Evolutionary conservation across 2,329 filamentous ascomycete genomes (phyloP).

Genomic region (Hypoxylon sp.): DNA sequence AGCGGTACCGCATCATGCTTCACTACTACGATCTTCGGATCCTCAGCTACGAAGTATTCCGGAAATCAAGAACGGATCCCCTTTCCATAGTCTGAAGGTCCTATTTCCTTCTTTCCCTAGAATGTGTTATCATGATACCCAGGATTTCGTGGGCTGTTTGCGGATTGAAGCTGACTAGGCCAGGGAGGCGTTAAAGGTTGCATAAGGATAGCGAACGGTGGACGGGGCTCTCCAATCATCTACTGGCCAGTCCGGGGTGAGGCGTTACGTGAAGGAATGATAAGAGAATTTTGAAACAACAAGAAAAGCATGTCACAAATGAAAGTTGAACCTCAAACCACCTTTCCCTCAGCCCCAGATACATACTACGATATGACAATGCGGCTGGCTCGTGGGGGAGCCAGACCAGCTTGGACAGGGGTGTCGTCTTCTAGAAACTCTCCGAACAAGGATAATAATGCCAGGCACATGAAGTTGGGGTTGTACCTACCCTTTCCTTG

Average conservation of each 20-base stretch:
- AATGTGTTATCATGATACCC: slow-evolving; percentile 38
- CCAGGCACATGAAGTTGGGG: slow-evolving; percentile 11
- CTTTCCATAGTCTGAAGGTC: slow-evolving; percentile 48
- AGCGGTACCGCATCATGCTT: slow-evolving; percentile 75
- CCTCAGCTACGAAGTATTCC: slow-evolving; percentile 76
- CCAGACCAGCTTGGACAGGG: slow-evolving; percentile 7
- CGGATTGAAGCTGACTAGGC: slow-evolving; percentile 11
- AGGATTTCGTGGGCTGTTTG: slow-evolving; percentile 15
- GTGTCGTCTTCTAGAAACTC: slow-evolving; percentile 18
- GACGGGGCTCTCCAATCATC: slow-evolving; percentile 18
- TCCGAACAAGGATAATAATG: slow-evolving; percentile 19
- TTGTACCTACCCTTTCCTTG: background rate
- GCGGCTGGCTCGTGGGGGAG: slow-evolving; percentile 25
- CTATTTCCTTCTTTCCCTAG: slow-evolving; percentile 19
- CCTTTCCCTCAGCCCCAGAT: slow-evolving; percentile 4
- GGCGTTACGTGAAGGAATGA: slow-evolving; percentile 12
- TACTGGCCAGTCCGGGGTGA: slow-evolving; percentile 7
- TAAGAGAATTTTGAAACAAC: slow-evolving; percentile 1
- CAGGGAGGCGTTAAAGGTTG: slow-evolving; percentile 37
- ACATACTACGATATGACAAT: slow-evolving; percentile 9
- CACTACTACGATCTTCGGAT: slow-evolving; percentile 80
- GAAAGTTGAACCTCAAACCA: slow-evolving; percentile 9
- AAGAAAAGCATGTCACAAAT: slow-evolving; percentile 18
- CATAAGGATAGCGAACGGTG: slow-evolving; percentile 21
- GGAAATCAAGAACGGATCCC: slow-evolving; percentile 55